Base-by-base conservation (phyloP, 1,284 basidiomycete genomes). In the Ustilago lituana region DNA sequence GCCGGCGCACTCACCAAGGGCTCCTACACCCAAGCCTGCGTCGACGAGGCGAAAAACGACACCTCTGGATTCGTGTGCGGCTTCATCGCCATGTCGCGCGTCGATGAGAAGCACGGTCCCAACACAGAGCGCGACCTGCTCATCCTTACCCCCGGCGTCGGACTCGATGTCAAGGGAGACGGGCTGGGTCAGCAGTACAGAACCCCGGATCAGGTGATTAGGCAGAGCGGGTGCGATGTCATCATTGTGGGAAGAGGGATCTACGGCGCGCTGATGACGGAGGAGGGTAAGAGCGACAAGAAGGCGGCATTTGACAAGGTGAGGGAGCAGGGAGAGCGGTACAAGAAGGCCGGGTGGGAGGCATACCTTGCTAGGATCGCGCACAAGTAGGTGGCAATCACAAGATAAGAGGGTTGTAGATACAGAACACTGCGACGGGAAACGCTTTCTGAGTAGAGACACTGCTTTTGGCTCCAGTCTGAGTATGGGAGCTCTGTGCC, bases 161-260 rank as follows among this genome's bases (percentile, higher is more conserved):
- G 91, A 3, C 85, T 98, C 43, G 92, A 93, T 66, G 82, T 84
- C 6, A 89, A 87, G 68, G 93, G 92, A 2, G 96, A 98, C 83
- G 85, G 85, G 2, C 89, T 95, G 88, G 96, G 95, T 14, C 96
- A 99, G 84, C 94, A 97, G 83, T 99, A 99, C 83, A 86, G 94
- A 54, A 95, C 94, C 3, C 96, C 96, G 1, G 84, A 87, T 31
- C 86, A 95, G 82, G 95, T 96, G 20, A 85, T 99, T 15, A 82
- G 87, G 32, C 88, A 91, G 46, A 88, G 87, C 39, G 94, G 93
- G n/a, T 93, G 92, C 82, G 96, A 99, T 84, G 88, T 98, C 24
- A 98, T 98, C 80, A 98, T 99, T 69, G 96, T 99, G 33, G 96
- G 96, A 14, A 86, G 96, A 56, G 96, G 95, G 0, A 90, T 99